Evolutionary conservation across 2,329 filamentous ascomycete species (phyloP).

Genomic region (Nannizzia gypsea): DNA sequence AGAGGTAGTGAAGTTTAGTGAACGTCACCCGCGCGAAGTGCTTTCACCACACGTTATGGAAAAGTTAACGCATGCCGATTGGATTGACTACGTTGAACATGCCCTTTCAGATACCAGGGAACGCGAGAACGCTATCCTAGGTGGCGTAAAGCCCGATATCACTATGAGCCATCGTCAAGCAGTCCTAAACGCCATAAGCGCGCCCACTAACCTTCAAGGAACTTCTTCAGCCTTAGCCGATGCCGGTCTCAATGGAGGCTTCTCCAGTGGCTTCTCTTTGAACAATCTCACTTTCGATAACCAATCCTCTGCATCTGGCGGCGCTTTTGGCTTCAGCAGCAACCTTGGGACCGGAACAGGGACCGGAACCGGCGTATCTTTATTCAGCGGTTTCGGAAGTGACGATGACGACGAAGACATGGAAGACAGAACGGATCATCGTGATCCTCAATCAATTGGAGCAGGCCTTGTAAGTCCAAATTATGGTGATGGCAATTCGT

Average conservation of each 20-base stretch:
- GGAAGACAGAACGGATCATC: constrained; percentile 55
- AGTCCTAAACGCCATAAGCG: constrained; percentile 48
- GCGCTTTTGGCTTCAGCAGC: constrained; percentile 51
- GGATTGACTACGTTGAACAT: constrained; percentile 91
- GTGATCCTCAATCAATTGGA: constrained; percentile 34
- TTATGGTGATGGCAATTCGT: constrained; percentile 54
- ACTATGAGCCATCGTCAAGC: constrained; percentile 66
- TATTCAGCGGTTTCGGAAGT: constrained; percentile 84
- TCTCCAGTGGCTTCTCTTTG: constrained; percentile 33
- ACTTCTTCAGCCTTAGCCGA: constrained; percentile 61
- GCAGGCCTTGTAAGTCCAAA: constrained; percentile 43
- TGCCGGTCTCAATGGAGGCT: constrained; percentile 62
- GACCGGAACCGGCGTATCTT: constrained; percentile 49
- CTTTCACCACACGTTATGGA: constrained; percentile 75
- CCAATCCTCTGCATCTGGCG: constrained; percentile 55
- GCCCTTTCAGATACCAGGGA: constrained; percentile 87
- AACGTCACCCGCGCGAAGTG: constrained; percentile 79
- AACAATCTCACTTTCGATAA: constrained; percentile 53
- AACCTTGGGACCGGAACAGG: not conserved
- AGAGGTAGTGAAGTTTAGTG: constrained; percentile 96
- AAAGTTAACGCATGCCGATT: constrained; percentile 76
- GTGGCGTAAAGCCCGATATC: constrained; percentile 85
- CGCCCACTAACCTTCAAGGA: constrained; percentile 45
- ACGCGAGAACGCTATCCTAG: constrained; percentile 94
- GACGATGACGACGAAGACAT: constrained; percentile 94